Base-by-base conservation (phyloP, 176 grass and related monocot genomes). In the Tuctoria greenei region DNA sequence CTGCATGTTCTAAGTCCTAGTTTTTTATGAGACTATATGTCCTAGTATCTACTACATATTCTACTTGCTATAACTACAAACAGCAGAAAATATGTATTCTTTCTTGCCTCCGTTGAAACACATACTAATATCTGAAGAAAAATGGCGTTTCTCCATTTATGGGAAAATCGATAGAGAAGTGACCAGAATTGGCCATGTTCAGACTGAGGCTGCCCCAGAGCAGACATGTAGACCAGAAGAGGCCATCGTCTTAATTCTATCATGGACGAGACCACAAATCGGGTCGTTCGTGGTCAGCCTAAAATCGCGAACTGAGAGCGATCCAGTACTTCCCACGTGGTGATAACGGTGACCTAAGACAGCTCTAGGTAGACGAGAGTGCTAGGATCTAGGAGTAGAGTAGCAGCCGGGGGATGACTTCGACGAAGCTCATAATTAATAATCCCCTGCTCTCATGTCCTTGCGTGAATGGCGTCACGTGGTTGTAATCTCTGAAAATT, bases 321-420 rank as follows among this genome's bases (percentile, higher is more conserved):
- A 25, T 25, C 58, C 52, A 10, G 52, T 55, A 67, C 26, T 82
- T 24, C 80, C 37, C 61, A 67, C 61, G 71, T 45, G 37, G n/a
- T 4, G 37, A 34, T 14, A 43, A 46, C 14, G 61, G 24, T 11
- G 10, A 34, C n/a, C 21, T 10, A 31, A 31, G 27, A 17, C 12
- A 35, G 28, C 12, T 8, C 35, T 13, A 14, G 24, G 26, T 10
- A 59, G n/a, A 21, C 18, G 20, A 3, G 31, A 3, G 31, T 31
- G 31, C 31, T 3, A 31, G 31, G 31, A 31, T 1, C 31, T 31
- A 31, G 2, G 3, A 31, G 31, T 31, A 31, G 31, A 31, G 10
- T 52, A 52, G 18, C 49, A 25, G 55, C 9, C 9, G 24, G 56
- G 24, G 24, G 24, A 10, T 26, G 56, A 58, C 55, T 27, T 59